These are phyloP conservation scores for Cutaneotrichosporon daszewskae DNA, from an alignment of 1,284 basidiomycete genomes.

Conservation along the genomic window DNA sequence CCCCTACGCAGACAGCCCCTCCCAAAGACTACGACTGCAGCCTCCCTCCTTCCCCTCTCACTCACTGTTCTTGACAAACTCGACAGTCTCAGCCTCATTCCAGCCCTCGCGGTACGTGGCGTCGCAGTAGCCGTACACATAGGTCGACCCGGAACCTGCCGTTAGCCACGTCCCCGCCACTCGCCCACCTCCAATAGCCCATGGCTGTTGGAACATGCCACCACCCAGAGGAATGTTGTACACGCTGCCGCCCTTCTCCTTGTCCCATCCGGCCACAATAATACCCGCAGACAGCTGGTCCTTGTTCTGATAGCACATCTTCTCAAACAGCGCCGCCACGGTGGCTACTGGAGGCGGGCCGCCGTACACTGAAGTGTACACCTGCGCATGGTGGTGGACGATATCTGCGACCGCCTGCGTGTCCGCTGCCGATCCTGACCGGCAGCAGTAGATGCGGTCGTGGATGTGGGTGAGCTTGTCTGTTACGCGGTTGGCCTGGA, in stretches of 20 bases:
- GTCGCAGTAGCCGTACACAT: conserved; percentile 98
- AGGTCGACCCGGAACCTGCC: conserved; percentile 90
- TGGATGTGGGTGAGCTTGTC: conserved; percentile 97
- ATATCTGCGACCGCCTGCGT: conserved; percentile 95
- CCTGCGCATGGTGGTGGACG: conserved; percentile 80
- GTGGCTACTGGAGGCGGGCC: conserved; percentile 70
- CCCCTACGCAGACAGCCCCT: too few relatives aligned
- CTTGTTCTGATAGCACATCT: conserved; percentile 92
- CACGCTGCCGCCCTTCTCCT: conserved; percentile 83
- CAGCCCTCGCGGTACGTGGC: conserved; percentile 95
- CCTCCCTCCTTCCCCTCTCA: conserved; percentile 19
- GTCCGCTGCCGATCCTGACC: conserved; percentile 95
- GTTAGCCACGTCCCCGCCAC: conserved; percentile 7
- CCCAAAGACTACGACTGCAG: too few relatives aligned
- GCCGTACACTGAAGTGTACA: conserved; percentile 62
- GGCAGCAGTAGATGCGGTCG: conserved; percentile 98
- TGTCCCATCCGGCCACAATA: conserved; percentile 98
- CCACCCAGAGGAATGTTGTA: conserved; percentile 95
- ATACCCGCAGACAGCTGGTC: conserved; percentile 84
- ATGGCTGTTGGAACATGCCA: conserved; percentile 87
- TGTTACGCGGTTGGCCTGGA: conserved; percentile 85
- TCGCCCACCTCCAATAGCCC: conserved; percentile 83
- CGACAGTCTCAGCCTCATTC: conserved; percentile 81
- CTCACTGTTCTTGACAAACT: conserved; percentile 95
- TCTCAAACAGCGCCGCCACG: conserved; percentile 80